Evolutionary conservation across 129 eudicot species (phyloP).

Genomic region (Scalesia atractyloides): DNA sequence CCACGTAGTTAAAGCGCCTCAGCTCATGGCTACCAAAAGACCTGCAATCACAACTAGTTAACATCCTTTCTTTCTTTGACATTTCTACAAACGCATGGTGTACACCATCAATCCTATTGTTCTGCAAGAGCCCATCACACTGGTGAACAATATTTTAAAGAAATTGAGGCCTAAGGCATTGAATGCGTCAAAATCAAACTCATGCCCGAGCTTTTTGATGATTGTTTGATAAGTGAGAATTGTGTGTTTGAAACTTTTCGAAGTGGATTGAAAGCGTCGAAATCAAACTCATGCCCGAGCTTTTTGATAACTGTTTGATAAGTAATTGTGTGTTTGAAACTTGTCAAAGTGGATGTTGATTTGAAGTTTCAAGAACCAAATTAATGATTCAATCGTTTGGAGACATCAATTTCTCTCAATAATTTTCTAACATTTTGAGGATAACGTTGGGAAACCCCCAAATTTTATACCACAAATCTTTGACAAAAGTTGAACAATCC

Average conservation of each 20-base stretch:
- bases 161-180: no score
- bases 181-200: no score
- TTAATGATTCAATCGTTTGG: slow-evolving; percentile 40
- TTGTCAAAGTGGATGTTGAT: slow-evolving; percentile 47
- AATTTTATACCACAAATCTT: background rate
- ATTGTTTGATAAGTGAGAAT: no score
- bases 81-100: slow-evolving; percentile 36
- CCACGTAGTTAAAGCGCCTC: no score
- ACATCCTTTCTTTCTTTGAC: slow-evolving; percentile 80
- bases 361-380: slow-evolving; percentile 59
- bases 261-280: no score
- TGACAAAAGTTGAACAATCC: background rate
- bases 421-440: slow-evolving; percentile 22
- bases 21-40: slow-evolving; percentile 15
- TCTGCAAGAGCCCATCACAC: no score
- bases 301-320: slow-evolving; percentile 55
- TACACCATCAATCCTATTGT: no score
- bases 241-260: no score
- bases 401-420: slow-evolving; percentile 57
- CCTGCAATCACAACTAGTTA: slow-evolving; percentile 54
- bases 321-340: slow-evolving; percentile 66
- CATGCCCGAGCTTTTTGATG: no score
- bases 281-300: no score
- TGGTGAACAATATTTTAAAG: no score
- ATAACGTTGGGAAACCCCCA: slow-evolving; percentile 6